Evolutionary conservation across 441 rosid genomes (phyloP), one percentile per base, ranked within the genome.

Genomic region (Euphorbia corollata): DNA sequence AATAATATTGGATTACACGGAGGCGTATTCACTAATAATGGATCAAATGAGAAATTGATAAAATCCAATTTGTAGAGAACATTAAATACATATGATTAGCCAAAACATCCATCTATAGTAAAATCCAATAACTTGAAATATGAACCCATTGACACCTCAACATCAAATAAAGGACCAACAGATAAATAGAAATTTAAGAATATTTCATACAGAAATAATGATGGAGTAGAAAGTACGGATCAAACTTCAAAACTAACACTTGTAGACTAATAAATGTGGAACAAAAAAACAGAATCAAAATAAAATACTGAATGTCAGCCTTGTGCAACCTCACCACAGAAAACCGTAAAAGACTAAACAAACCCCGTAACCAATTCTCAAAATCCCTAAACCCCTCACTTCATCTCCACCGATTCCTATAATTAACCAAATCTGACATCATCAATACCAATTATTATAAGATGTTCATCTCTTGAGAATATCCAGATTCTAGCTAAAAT

Each of bases 301-400:
- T n/a, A n/a, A n/a, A n/a, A n/a, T n/a, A n/a, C n/a, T n/a, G n/a
- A n/a, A n/a, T n/a, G n/a, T n/a, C n/a, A n/a, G n/a, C n/a, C n/a
- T n/a, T 60, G 63, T 77, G 61, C 60, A 51, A 59, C 67, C 73
- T 48, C 19, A 36, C 32, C 9, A 15, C 43, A 65, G 73, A 61
- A 66, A 68, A 75, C 54, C 78, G 63, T 4, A 57, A 65, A 74
- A n/a, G n/a, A n/a, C n/a, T n/a, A n/a, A n/a, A n/a, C n/a, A n/a
- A n/a, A n/a, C 82, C 73, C 68, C 63, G 38, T 71, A 64, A 70
- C 36, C 70, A 71, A 67, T 70, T 55, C 70, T 56, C 39, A 51
- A 67, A 76, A 75, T 30, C 61, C 75, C 69, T 27, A 70, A 47
- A 7, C 20, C 36, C 62, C 23, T n/a, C n/a, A n/a, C n/a, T n/a